Conservation (phyloP, 441 rosid species). For the Populus trichocarpa region DNA sequence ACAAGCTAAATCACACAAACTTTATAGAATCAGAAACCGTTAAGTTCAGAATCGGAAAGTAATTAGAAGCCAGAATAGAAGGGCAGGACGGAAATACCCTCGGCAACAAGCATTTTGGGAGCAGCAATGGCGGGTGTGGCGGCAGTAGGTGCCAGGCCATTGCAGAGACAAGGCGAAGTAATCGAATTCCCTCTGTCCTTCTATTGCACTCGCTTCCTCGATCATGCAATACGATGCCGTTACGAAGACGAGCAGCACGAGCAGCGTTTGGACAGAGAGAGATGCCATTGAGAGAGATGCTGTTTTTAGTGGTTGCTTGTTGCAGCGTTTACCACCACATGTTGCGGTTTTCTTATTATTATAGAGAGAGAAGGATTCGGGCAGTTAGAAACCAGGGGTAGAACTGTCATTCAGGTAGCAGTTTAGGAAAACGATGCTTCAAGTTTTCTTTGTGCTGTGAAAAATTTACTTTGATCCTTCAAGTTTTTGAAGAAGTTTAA, state of each 20-base stretch:
- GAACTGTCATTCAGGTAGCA: not conserved
- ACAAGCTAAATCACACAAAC: not conserved
- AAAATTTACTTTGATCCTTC: no score
- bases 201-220: conserved; percentile 11
- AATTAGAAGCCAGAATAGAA: not conserved
- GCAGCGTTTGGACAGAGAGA: conserved; percentile 5
- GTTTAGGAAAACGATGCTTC: not conserved
- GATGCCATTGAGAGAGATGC: conserved; percentile 7
- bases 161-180: conserved; percentile 78
- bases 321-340: not conserved
- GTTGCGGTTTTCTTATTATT: not conserved
- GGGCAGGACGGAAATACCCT: conserved; percentile 31
- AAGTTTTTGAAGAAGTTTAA: no score
- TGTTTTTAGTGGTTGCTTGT: not conserved
- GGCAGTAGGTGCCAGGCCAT: conserved; percentile 89
- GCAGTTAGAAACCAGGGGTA: not conserved
- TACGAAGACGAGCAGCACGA: conserved; percentile 2
- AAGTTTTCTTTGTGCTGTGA: no score
- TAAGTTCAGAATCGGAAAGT: no score
- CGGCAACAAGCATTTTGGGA: conserved; percentile 80
- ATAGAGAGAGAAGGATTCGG: not conserved
- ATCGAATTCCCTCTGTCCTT: conserved; percentile 75
- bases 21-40: no score
- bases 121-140: conserved; percentile 73
- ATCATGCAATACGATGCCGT: conserved; percentile 15